Evolutionary conservation across 2,329 filamentous ascomycete species (phyloP).

Genomic region (Trichoderma simmonsii): DNA sequence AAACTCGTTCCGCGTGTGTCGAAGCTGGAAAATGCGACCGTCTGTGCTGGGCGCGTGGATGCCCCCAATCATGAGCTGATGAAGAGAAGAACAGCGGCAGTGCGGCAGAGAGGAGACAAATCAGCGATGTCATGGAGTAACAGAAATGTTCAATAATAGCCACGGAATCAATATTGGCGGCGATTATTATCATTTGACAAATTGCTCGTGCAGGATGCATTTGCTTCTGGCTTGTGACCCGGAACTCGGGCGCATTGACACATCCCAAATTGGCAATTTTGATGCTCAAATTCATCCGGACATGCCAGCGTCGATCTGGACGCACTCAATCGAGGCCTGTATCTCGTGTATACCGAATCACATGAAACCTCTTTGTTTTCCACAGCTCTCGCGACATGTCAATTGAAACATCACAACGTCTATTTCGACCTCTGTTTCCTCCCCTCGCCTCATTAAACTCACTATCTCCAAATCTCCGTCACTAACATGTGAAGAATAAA

Average conservation of each 20-base stretch:
- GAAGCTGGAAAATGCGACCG: background rate
- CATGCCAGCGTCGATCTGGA: background rate
- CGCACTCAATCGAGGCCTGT: background rate
- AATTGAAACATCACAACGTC: background rate
- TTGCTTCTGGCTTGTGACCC: background rate
- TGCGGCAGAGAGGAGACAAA: background rate
- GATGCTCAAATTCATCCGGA: background rate
- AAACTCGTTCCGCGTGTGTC: conserved; percentile 1
- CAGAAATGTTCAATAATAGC: background rate
- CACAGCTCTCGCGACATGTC: background rate
- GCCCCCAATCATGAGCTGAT: background rate
- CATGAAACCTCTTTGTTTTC: background rate
- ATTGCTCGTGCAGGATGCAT: background rate
- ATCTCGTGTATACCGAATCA: background rate
- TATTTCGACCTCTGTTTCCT: background rate
- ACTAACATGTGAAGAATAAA: background rate
- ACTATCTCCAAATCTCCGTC: background rate
- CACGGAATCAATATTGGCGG: background rate
- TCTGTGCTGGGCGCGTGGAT: background rate
- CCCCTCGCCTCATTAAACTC: background rate
- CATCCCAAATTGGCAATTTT: background rate
- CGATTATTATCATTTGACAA: background rate
- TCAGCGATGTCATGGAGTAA: background rate
- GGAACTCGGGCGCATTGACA: background rate
- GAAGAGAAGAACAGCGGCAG: background rate